Evolutionary conservation across 495 filamentous ascomycete genomes (phyloP).

Genomic region (Hypoxylon fragiforme): DNA sequence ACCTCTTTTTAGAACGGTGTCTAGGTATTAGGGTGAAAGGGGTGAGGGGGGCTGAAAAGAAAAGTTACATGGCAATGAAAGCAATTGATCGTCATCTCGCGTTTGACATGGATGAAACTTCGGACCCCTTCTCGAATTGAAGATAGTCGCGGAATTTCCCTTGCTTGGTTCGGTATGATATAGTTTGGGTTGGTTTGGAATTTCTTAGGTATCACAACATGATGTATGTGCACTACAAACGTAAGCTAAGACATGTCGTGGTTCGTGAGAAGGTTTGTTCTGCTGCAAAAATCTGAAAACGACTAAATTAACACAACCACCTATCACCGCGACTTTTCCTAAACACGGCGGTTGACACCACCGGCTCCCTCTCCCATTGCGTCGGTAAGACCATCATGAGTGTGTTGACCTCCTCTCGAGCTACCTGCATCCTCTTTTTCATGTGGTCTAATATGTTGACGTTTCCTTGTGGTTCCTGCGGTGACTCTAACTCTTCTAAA

Average conservation of each 20-base stretch:
- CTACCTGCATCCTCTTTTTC: slow-evolving; percentile 36
- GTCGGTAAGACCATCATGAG: slow-evolving; percentile 35
- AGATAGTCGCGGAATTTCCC: slow-evolving; percentile 1
- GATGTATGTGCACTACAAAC: not conserved
- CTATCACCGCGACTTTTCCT: slow-evolving; percentile 28
- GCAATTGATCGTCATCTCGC: slow-evolving; percentile 10
- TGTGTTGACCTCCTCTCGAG: slow-evolving; percentile 35
- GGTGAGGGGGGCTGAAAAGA: not conserved
- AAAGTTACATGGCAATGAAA: slow-evolving; percentile 4
- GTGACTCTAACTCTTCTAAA: slow-evolving; percentile 12
- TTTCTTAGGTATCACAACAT: slow-evolving; percentile 12
- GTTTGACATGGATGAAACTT: slow-evolving; percentile 11
- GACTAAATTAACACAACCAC: slow-evolving; percentile 23
- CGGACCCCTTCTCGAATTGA: slow-evolving; percentile 1
- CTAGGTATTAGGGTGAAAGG: not conserved
- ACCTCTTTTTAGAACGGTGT: not conserved
- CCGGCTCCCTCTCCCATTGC: slow-evolving; percentile 33
- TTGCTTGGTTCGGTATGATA: slow-evolving; percentile 15
- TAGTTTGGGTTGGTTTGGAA: too few species aligned
- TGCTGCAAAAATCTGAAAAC: slow-evolving; percentile 9
- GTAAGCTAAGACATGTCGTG: slow-evolving; percentile 22
- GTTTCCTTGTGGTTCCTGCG: slow-evolving; percentile 11
- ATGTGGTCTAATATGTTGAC: slow-evolving; percentile 9
- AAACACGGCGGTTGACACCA: slow-evolving; percentile 36
- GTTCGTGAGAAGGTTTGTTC: slow-evolving; percentile 10